Percentiles rank a stretch among this genome's conserved stretches.
Evolutionary conservation across 108 stramenopile species (phyloP).

Genomic region (Cyclotella cryptica): DNA sequence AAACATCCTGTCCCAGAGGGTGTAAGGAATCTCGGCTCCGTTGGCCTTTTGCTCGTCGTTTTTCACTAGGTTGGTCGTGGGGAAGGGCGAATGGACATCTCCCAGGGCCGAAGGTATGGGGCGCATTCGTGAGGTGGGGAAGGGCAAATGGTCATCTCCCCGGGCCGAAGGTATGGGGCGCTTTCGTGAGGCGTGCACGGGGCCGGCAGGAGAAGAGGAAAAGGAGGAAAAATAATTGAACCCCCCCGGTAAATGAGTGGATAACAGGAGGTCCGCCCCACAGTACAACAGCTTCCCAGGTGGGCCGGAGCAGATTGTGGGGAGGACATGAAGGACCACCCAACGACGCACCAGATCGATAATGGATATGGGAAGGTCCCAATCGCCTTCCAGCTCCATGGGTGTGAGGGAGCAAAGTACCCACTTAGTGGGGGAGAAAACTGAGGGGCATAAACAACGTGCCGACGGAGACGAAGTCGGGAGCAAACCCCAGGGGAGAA

Average conservation of each 20-base stretch:
- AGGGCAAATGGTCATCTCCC: background rate
- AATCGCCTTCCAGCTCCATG: background rate
- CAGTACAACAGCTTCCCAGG: background rate
- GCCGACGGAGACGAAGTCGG: background rate
- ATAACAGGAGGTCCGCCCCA: background rate
- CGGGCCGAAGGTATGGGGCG: too few species aligned
- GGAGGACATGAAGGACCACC: background rate
- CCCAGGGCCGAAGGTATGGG: too few species aligned
- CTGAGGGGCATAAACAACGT: background rate
- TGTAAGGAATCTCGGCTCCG: too few species aligned
- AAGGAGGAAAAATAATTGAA: too few species aligned
- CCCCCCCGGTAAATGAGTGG: too few species aligned
- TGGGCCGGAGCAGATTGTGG: background rate
- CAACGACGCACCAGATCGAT: background rate
- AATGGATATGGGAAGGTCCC: background rate
- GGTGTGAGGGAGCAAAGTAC: background rate
- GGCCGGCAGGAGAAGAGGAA: too few species aligned
- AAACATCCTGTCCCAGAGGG: background rate
- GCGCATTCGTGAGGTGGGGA: background rate
- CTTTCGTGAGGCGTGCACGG: too few species aligned
- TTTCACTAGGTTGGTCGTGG: background rate
- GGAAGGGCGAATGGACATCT: background rate
- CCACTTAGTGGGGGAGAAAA: background rate
- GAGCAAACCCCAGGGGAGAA: background rate
- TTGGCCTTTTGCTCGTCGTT: too few species aligned